Conservation (phyloP, 2,329 filamentous ascomycete genomes). For the Aspergillus carbonarius region DNA sequence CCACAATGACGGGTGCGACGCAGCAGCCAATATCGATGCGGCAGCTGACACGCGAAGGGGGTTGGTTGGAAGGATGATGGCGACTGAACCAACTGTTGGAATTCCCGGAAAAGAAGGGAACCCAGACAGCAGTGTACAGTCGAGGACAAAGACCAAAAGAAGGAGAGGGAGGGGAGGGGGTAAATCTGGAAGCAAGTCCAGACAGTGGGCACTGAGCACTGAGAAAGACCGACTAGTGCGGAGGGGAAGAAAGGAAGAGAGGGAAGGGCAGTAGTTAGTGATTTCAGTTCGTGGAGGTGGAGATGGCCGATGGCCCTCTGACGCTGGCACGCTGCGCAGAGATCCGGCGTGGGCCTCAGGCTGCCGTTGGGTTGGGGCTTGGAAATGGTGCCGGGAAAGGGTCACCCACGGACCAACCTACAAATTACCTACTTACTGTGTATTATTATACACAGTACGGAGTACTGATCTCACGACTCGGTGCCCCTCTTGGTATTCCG, state of each 20-base stretch:
- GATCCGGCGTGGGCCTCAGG: constrained; percentile 17
- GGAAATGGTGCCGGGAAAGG: constrained; percentile 5
- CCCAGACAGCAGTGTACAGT: constrained; percentile 18
- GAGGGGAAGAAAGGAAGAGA: constrained; percentile 13
- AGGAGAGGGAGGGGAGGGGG: constrained; percentile 1
- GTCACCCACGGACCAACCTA: constrained; percentile 1
- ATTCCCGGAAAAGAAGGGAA: constrained; percentile 15
- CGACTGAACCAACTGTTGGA: constrained; percentile 18
- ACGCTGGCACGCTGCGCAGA: neutral
- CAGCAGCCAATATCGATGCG: constrained; percentile 16
- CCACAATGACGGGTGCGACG: constrained; percentile 16
- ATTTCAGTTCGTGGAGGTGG: constrained; percentile 13
- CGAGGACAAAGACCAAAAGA: constrained; percentile 1
- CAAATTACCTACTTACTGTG: neutral
- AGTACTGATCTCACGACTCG: neutral
- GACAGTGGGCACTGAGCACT: neutral
- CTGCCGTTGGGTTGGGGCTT: constrained; percentile 17
- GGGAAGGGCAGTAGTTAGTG: constrained; percentile 7
- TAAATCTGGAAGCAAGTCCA: constrained; percentile 4
- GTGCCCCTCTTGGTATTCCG: neutral
- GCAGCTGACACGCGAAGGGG: constrained; percentile 19
- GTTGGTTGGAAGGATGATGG: constrained; percentile 1
- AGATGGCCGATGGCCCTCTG: constrained; percentile 10
- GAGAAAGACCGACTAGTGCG: constrained; percentile 11
- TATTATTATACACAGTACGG: neutral